phyloP scores from a whole-genome alignment of 345 rosid genomes.

The Ricinus communis region DNA sequence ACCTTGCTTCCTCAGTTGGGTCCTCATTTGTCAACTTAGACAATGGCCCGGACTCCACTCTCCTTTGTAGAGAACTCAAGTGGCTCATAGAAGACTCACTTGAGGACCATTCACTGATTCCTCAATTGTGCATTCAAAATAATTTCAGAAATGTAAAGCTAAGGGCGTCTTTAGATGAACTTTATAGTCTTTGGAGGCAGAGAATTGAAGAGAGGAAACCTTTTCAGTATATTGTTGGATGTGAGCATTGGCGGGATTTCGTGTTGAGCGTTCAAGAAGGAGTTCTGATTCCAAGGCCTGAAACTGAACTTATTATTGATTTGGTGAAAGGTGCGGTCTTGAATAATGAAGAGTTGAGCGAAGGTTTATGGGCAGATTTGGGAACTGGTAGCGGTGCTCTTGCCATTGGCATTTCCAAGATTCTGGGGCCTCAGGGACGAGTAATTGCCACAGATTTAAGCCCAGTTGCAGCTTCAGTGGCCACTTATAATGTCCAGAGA shows the following conservation, averaged over 20 bases:
- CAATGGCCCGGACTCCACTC: slow-evolving; percentile 60
- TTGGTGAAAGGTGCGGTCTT: slow-evolving; percentile 49
- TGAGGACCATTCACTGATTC: slow-evolving; percentile 34
- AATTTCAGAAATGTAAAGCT: slow-evolving; percentile 22
- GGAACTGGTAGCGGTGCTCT: slow-evolving; percentile 93
- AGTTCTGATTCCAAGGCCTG: slow-evolving; percentile 89
- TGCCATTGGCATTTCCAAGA: slow-evolving; percentile 67
- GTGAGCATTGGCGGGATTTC: slow-evolving; percentile 91
- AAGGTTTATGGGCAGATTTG: slow-evolving; percentile 80
- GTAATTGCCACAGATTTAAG: slow-evolving; percentile 82
- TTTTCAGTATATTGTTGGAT: slow-evolving; percentile 85
- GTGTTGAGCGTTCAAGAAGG: slow-evolving; percentile 88
- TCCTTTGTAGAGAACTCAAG: slow-evolving; percentile 64
- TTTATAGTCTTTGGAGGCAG: slow-evolving; percentile 69
- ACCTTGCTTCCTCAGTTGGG: slow-evolving; percentile 57
- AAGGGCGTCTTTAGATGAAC: slow-evolving; percentile 52
- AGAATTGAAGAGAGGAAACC: slow-evolving; percentile 85
- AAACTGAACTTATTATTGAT: slow-evolving; percentile 78
- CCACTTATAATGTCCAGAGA: slow-evolving; percentile 63
- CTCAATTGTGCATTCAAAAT: slow-evolving; percentile 23
- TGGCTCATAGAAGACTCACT: slow-evolving; percentile 80
- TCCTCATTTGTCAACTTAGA: slow-evolving; percentile 45
- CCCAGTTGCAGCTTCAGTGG: slow-evolving; percentile 58
- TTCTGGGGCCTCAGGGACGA: slow-evolving; percentile 42
- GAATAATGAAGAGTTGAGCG: slow-evolving; percentile 29